Conservation (phyloP, 148 eudicot genomes). For the Camellia japonica region DNA sequence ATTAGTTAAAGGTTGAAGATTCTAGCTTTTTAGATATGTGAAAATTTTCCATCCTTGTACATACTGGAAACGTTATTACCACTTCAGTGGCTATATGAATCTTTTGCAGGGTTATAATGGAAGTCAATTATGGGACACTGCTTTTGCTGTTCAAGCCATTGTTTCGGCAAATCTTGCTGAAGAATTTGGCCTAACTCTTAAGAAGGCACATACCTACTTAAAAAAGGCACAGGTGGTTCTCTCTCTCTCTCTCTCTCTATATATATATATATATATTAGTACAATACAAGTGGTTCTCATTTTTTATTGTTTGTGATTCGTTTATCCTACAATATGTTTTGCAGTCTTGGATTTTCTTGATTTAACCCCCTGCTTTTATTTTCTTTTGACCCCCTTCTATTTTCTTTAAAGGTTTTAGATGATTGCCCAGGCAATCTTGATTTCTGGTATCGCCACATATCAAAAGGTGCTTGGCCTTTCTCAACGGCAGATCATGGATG, state of each 20-base stretch:
- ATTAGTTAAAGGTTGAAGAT: not conserved
- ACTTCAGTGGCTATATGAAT: not conserved
- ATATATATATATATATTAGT: too few species aligned
- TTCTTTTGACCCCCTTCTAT: slow-evolving; percentile 20
- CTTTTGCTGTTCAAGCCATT: slow-evolving; percentile 91
- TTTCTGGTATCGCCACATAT: slow-evolving; percentile 91
- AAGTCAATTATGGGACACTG: slow-evolving; percentile 91
- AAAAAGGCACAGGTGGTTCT: slow-evolving; percentile 73
- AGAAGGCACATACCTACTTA: slow-evolving; percentile 68
- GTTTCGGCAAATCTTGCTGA: slow-evolving; percentile 65
- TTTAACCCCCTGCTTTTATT: not conserved
- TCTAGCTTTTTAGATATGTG: not conserved
- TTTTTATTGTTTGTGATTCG: slow-evolving; percentile 1
- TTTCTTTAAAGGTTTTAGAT: slow-evolving; percentile 57
- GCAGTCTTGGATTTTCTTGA: not conserved
- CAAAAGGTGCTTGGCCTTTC: slow-evolving; percentile 99
- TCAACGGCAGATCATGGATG: slow-evolving; percentile 97
- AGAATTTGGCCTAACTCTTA: slow-evolving; percentile 64
- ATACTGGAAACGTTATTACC: not conserved
- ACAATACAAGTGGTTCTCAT: not conserved
- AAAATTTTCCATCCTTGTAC: not conserved
- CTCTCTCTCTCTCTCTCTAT: not conserved
- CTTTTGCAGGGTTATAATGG: slow-evolving; percentile 90
- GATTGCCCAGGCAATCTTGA: slow-evolving; percentile 84
- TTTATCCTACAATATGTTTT: not conserved